Evolutionary conservation across 2,329 filamentous ascomycete species (phyloP), one percentile per base, ranked within the genome.

Genomic region (Exophiala alcalophila): DNA sequence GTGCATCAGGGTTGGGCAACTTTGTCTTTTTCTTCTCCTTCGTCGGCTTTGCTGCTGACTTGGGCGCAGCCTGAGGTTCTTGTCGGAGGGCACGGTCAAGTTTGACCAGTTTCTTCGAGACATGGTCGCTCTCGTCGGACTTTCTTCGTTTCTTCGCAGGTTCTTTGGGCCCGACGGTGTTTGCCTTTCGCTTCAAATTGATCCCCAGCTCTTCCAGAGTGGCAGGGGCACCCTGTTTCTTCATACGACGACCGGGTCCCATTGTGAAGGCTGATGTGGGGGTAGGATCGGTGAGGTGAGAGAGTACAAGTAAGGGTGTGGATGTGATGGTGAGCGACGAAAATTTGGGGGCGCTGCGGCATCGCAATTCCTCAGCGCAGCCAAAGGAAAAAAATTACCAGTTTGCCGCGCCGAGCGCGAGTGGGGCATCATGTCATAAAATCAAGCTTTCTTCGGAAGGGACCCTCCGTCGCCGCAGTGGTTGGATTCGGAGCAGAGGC

Each of bases 191-290:
- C 78, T 97, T 96, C 61, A 83, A 57, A 26, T 65, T 80, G 54
- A 81, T 78, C 62, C 67, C 70, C 14, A 66, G 71, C 56, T 95
- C 87, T 54, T 92, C 87, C 54, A 96, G 77, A 53, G 84, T 76
- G 60, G 84, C 79, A 40, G 92, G 92, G 53, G 84, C 76, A 42
- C 89, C 91, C 77, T 97, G 92, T 71, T 96, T 96, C 67, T 90
- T 86, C 83, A 96, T 94, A 59, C 90, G 87, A 64, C 89, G 85
- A 65, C 89, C 86, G 50, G 81, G 79, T 73, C 88, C 90, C 90
- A 95, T 95, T 20, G 35, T 43, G 27, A 12, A 5, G 5, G 6
- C 4, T 34, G 8, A 8, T 3, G 29, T 1, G 5, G 9, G 16
- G 7, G 23, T 27, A 10, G 21, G 23, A 20, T 20, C 16, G 20